Conservation (phyloP, 129 eudicot genomes). For the Tagetes erecta region DNA sequence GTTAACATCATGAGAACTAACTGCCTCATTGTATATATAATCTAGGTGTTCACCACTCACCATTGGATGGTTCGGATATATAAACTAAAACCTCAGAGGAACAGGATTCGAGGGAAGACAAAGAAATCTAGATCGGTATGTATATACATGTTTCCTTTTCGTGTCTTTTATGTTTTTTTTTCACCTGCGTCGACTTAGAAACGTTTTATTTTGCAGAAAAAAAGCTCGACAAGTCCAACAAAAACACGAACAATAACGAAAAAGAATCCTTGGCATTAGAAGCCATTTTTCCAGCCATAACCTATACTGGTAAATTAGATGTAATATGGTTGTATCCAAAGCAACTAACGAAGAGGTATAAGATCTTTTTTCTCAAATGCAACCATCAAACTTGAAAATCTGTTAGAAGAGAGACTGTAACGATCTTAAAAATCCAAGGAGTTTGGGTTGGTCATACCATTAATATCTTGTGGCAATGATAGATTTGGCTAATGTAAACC, state of each 20-base stretch:
- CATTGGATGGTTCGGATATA: conserved; percentile 99
- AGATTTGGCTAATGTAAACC: neutral
- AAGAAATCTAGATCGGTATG: conserved; percentile 78
- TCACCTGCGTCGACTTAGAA: neutral
- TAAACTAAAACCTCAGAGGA: conserved; percentile 84
- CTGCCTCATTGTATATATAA: neutral
- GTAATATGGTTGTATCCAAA: neutral
- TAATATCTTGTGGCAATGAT: neutral
- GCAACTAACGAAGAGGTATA: neutral
- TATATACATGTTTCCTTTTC: neutral
- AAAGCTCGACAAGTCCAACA: conserved; percentile 39
- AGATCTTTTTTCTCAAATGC: neutral
- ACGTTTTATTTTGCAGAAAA: conserved; percentile 52
- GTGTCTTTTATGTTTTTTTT: neutral
- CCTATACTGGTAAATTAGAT: conserved; percentile 7
- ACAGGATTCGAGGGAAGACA: conserved; percentile 83
- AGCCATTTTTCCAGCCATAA: neutral
- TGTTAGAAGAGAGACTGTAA: neutral
- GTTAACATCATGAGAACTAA: neutral
- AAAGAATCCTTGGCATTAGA: conserved; percentile 79
- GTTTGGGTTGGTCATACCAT: neutral
- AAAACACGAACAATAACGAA: conserved; percentile 47
- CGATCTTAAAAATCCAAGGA: neutral
- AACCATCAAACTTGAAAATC: neutral
- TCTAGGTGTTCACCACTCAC: conserved; percentile 94